Evolutionary conservation across 768 basidiomycete species (phyloP).

Genomic region (Inosperma sp.): DNA sequence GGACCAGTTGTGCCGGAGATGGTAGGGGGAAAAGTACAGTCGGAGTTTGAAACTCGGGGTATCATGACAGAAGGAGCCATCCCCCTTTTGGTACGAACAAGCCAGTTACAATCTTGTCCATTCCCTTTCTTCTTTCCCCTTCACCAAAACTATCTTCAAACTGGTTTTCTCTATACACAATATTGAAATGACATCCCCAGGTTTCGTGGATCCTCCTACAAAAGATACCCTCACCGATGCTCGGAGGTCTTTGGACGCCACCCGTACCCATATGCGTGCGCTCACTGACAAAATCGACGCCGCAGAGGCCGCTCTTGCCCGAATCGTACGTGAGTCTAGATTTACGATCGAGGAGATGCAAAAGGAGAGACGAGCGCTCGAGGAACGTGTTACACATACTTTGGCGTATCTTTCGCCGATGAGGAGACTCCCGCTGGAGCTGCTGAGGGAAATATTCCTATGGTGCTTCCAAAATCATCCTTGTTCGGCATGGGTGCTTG

Average conservation of each 20-base stretch:
- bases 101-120: not conserved
- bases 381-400: slow-evolving; percentile 45
- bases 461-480: slow-evolving; percentile 65
- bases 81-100: not conserved
- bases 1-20: too few relatives aligned
- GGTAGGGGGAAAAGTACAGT: not conserved
- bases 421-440: slow-evolving; percentile 62
- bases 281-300: slow-evolving; percentile 46
- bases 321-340: slow-evolving; percentile 53
- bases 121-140: slow-evolving; percentile 11
- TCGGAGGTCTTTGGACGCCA: slow-evolving; percentile 39
- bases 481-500: slow-evolving; percentile 72
- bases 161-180: not conserved
- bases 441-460: slow-evolving; percentile 69
- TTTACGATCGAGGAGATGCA: slow-evolving; percentile 51
- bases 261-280: slow-evolving; percentile 27
- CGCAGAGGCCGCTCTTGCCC: slow-evolving; percentile 53
- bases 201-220: slow-evolving; percentile 58
- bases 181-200: slow-evolving; percentile 6
- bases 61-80: not conserved
- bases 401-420: slow-evolving; percentile 71
- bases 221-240: slow-evolving; percentile 49
- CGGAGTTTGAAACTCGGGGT: slow-evolving; percentile 10
- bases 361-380: slow-evolving; percentile 42
- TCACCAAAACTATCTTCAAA: not conserved